phyloP scores from a whole-genome alignment of 2,329 filamentous ascomycete species.

The Colletotrichum sp. region DNA sequence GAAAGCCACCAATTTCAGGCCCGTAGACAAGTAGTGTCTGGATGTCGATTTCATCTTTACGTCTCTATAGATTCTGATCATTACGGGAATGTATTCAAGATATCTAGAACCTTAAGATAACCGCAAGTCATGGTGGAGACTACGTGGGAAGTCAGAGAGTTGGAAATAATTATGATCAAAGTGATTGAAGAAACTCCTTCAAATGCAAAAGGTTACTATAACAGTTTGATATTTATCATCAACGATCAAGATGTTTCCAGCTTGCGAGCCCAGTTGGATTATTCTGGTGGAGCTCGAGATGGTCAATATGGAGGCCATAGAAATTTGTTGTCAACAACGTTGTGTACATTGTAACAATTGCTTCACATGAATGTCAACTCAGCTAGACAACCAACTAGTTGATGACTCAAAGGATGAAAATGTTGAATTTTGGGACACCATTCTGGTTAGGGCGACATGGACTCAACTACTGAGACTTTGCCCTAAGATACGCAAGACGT shows the following conservation, averaged over 20 bases:
- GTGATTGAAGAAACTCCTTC: too few relatives aligned
- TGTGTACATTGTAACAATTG: neutral
- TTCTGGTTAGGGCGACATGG: too few relatives aligned
- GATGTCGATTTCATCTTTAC: neutral
- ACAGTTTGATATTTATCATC: accelerated
- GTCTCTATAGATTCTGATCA: neutral
- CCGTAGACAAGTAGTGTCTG: accelerated
- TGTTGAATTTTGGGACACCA: neutral
- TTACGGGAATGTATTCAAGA: neutral
- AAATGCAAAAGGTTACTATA: accelerated
- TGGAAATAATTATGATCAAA: neutral
- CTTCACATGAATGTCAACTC: neutral
- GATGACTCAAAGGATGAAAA: neutral
- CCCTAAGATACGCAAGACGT: too few relatives aligned
- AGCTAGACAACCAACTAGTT: neutral
- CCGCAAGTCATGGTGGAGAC: neutral
- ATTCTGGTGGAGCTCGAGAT: neutral
- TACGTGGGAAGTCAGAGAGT: neutral
- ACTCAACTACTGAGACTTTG: too few relatives aligned
- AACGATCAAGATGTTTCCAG: neutral
- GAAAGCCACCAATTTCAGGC: neutral
- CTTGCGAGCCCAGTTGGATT: neutral
- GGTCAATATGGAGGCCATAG: neutral
- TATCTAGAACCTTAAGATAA: neutral
- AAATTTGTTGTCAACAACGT: neutral